A percentile compares a stretch with the other conserved stretches of the same genome.
Conservation (phyloP, 73 alveolate genomes). For the Strombidium stylifer region DNA sequence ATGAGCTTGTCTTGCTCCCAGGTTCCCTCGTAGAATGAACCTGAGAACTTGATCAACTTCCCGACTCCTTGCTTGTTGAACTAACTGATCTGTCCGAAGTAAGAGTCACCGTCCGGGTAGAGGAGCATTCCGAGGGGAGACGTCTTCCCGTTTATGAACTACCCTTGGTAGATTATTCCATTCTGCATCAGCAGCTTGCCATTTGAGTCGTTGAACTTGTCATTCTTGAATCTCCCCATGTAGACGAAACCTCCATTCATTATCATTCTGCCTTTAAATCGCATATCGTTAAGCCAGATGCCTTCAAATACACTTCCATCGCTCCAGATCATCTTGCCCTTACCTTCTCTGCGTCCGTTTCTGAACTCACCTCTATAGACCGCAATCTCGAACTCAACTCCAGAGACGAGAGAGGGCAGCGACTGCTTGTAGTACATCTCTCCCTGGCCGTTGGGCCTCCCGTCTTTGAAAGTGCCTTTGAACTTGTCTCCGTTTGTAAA, state of each 20-base stretch:
- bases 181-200: constrained; percentile 58
- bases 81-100: constrained; percentile 25
- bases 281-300: constrained; percentile 20
- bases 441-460: constrained; percentile 40
- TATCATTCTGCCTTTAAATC: constrained; percentile 20
- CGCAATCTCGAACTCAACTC: constrained; percentile 2
- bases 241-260: constrained; percentile 35
- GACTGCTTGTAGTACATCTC: not conserved
- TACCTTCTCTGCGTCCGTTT: constrained; percentile 47
- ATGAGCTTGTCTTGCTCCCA: constrained; percentile 41
- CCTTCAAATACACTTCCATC: constrained; percentile 63
- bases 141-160: constrained; percentile 44
- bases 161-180: constrained; percentile 53
- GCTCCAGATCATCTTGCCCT: constrained; percentile 40
- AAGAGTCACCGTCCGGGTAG: constrained; percentile 36
- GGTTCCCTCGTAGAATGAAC: constrained; percentile 30
- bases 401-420: not conserved
- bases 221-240: constrained; percentile 35
- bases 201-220: constrained; percentile 34
- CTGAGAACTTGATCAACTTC: not conserved
- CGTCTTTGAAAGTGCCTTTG: constrained; percentile 45
- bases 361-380: constrained; percentile 43
- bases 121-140: constrained; percentile 9
- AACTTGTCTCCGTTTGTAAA: constrained; percentile 35
- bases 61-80: constrained; percentile 31